Conservation (phyloP, 768 basidiomycete species). For the Leccinum aurantiacum region DNA sequence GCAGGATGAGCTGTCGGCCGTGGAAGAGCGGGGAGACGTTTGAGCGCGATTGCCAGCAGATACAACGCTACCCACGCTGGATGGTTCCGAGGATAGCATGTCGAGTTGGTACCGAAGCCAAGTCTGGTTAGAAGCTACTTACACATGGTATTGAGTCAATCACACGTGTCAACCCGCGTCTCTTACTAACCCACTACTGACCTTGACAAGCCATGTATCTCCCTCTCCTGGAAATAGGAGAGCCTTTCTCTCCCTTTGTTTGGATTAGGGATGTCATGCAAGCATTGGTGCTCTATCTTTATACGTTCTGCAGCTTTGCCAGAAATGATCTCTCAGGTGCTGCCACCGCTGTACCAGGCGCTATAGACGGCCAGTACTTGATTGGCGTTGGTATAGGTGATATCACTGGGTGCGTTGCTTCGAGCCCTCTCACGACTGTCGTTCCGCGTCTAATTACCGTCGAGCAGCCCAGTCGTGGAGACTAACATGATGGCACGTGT, state of each 20-base stretch:
- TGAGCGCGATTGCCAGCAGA: conserved; percentile 3
- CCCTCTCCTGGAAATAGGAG: conserved; percentile 19
- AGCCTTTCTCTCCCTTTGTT: conserved; percentile 16
- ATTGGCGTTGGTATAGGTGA: conserved; percentile 51
- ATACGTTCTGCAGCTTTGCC: conserved; percentile 41
- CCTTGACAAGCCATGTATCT: conserved; percentile 18
- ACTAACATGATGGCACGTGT: conserved; percentile 75
- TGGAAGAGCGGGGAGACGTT: conserved; percentile 3
- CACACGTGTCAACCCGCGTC: neutral
- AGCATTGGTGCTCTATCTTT: conserved; percentile 42
- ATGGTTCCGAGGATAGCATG: conserved; percentile 31
- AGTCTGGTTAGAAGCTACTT: too few species aligned
- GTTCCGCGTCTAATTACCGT: neutral
- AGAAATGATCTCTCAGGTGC: conserved; percentile 29
- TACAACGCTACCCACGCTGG: conserved; percentile 17
- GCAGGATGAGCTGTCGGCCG: neutral
- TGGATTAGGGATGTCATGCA: conserved; percentile 40
- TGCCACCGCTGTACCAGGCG: neutral
- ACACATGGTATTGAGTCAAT: neutral
- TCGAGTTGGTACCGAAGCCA: neutral
- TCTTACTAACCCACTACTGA: neutral
- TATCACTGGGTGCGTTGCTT: conserved; percentile 60
- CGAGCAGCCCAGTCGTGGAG: conserved; percentile 66
- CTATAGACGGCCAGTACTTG: conserved; percentile 22
- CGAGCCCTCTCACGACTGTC: too few species aligned